Evolutionary conservation across 768 basidiomycete species (phyloP).

Genomic region (Termitomyces sp.): DNA sequence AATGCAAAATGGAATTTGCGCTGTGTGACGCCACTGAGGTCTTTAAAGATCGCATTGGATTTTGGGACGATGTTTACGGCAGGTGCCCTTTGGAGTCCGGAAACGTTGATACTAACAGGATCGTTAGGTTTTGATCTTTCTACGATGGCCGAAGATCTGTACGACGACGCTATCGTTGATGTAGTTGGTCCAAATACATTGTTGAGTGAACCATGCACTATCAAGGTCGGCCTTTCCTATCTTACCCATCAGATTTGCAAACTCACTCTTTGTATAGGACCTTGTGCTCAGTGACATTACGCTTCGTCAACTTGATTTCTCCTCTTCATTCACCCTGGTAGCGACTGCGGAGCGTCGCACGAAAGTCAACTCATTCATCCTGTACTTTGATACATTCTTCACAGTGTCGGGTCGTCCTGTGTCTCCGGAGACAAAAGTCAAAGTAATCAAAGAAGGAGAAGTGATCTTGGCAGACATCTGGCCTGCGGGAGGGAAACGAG

Average conservation of each 20-base stretch:
- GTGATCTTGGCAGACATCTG: conserved; percentile 72
- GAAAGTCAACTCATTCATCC: conserved; percentile 73
- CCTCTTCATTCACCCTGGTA: conserved; percentile 70
- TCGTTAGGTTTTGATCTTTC: conserved; percentile 80
- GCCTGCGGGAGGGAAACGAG: conserved; percentile 67
- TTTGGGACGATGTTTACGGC: conserved; percentile 94
- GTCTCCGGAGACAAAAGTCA: conserved; percentile 44
- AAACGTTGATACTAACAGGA: background rate
- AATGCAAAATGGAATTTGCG: conserved; percentile 80
- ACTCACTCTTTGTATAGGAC: conserved; percentile 45
- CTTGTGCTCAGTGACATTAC: conserved; percentile 64
- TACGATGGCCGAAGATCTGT: conserved; percentile 70
- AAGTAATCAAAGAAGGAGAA: conserved; percentile 51
- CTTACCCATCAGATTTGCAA: background rate
- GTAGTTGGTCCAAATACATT: conserved; percentile 63
- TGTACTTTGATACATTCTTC: conserved; percentile 97
- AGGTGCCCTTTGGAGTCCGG: conserved; percentile 12
- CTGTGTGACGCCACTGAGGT: conserved; percentile 75
- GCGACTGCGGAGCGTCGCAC: conserved; percentile 54
- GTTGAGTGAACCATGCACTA: conserved; percentile 51
- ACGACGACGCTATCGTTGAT: conserved; percentile 82
- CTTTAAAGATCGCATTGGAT: conserved; percentile 75
- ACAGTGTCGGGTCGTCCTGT: conserved; percentile 48
- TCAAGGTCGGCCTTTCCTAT: conserved; percentile 57
- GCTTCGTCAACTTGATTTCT: conserved; percentile 72